Evolutionary conservation across 768 basidiomycete genomes (phyloP), one percentile per base, ranked within the genome.

Genomic region (Dictyophora rubrovolvata): DNA sequence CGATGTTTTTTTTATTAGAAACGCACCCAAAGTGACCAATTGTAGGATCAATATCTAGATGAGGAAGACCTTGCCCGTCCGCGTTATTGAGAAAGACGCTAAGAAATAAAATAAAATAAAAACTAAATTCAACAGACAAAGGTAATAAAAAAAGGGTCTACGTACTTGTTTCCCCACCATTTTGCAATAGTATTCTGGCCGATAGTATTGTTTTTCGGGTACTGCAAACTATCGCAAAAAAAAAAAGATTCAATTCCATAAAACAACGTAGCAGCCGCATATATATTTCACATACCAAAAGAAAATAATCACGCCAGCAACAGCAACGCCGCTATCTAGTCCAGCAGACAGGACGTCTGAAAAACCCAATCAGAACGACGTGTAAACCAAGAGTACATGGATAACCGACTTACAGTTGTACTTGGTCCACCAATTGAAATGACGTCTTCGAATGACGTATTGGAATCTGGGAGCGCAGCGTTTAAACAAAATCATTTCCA

Each of bases 401-500:
- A 36, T 7, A 18, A n/a, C 28, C 28, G 9, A 67, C 74, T 63
- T 62, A 86, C 86, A 87, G 63, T 87, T 87, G 69, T 87, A 87
- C 69, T 88, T 87, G 18, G 85, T 79, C 86, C 85, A 87, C 72
- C 81, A 87, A 7, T 78, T 71, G 66, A 88, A 88, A 66, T 83
- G 74, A 61, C 78, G 78, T 69, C 83, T 72, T 62, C 87, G 76
- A 42, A 86, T 75, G n/a, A 84, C 64, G 65, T 77, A 86, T 63
- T 88, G 89, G 72, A 93, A 92, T 23, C 89, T 71, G 67, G 90
- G 91, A 17, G 28, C 7, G 28, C 4, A 7, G 28, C 4, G 28
- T 28, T 2, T 28, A 28, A 28, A 28, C 28, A 28, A 28, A 28
- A 28, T 7, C 28, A 2, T 28, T 2, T 7, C 11, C 23, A 4